Evolutionary conservation across 2,329 filamentous ascomycete genomes (phyloP).

Genomic region (Diatrype stigma): DNA sequence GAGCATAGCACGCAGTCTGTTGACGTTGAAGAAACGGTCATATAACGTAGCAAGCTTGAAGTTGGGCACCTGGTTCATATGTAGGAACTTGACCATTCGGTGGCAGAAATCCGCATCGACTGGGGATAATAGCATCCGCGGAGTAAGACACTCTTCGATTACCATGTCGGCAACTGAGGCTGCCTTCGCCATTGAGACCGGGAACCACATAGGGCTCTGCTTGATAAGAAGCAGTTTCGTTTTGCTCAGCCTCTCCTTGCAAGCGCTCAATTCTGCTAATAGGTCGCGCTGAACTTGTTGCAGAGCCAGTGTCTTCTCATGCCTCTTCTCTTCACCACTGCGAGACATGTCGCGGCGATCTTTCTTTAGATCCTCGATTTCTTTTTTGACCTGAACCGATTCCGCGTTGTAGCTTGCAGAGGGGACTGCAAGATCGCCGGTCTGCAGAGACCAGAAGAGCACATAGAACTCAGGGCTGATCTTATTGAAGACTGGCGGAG

Average conservation of each 20-base stretch:
- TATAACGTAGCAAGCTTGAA: conserved; percentile 84
- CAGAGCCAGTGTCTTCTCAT: conserved; percentile 65
- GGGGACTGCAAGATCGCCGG: conserved; percentile 76
- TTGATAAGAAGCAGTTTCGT: conserved; percentile 66
- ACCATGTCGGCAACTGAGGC: conserved; percentile 70
- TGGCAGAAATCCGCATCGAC: conserved; percentile 87
- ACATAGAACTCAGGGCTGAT: conserved; percentile 80
- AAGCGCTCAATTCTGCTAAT: conserved; percentile 67
- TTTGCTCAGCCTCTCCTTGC: conserved; percentile 62
- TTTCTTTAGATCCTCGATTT: conserved; percentile 62
- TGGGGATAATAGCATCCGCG: conserved; percentile 76
- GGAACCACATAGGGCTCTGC: conserved; percentile 70
- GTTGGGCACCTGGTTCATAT: conserved; percentile 76
- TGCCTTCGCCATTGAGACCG: conserved; percentile 56
- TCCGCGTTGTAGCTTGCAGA: conserved; percentile 75
- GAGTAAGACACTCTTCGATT: conserved; percentile 89
- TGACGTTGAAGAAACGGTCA: conserved; percentile 78
- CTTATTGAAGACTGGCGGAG: conserved; percentile 60
- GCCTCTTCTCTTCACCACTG: conserved; percentile 61
- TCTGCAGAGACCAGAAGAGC: conserved; percentile 86
- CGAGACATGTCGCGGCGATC: conserved; percentile 71
- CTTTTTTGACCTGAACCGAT: conserved; percentile 62
- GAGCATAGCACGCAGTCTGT: conserved; percentile 75
- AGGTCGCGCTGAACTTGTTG: conserved; percentile 66
- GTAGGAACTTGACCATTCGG: conserved; percentile 80